These are phyloP conservation scores for Cystoderma amianthinum DNA, from an alignment of 768 basidiomycete species.

Conservation along the genomic window DNA sequence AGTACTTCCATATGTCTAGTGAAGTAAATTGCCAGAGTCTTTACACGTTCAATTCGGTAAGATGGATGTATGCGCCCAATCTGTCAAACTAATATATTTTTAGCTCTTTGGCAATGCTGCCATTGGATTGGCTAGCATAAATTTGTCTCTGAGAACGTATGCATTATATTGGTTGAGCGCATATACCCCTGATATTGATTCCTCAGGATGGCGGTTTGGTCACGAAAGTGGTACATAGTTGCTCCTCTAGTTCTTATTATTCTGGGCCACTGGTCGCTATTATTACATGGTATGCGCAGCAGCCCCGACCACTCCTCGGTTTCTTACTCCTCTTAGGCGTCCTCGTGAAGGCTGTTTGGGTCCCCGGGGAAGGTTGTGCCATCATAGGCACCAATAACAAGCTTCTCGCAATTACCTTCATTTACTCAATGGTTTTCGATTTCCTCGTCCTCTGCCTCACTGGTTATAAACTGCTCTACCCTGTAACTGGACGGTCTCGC, in stretches of 20 bases:
- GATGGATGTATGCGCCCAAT: background rate
- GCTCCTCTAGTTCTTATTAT: conserved; percentile 34
- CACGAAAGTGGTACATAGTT: conserved; percentile 36
- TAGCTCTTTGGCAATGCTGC: conserved; percentile 35
- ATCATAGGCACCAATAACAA: conserved; percentile 57
- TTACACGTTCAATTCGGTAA: conserved; percentile 52
- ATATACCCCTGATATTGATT: background rate
- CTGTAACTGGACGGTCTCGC: conserved; percentile 26
- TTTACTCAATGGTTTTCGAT: conserved; percentile 75
- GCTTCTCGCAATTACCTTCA: conserved; percentile 62
- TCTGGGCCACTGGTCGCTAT: conserved; percentile 53
- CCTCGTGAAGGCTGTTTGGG: conserved; percentile 52
- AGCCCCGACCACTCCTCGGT: conserved; percentile 9
- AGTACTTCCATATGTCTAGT: conserved; percentile 12
- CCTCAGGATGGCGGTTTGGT: conserved; percentile 44
- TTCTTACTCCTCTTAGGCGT: conserved; percentile 31
- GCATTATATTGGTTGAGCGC: conserved; percentile 7
- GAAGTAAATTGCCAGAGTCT: conserved; percentile 55
- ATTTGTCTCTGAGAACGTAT: conserved; percentile 41
- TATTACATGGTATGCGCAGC: conserved; percentile 36
- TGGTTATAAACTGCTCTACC: conserved; percentile 45
- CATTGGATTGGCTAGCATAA: conserved; percentile 44
- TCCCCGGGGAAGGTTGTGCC: conserved; percentile 36
- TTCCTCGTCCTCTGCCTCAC: conserved; percentile 52
- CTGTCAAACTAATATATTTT: background rate